Evolutionary conservation across 2,329 filamentous ascomycete species (phyloP).

Genomic region (Aspergillus sp.): DNA sequence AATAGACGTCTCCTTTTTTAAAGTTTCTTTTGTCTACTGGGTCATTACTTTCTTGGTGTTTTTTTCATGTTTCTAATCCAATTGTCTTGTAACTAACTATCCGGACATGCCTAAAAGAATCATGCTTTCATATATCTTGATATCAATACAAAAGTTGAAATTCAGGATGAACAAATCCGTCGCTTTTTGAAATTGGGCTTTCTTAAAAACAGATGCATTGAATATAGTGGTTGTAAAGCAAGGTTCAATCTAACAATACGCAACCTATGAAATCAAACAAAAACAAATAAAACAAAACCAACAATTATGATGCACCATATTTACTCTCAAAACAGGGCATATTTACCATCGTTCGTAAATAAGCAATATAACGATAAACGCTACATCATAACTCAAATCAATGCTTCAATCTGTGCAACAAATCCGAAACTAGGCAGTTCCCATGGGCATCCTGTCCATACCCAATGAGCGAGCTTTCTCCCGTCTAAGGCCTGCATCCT

Average conservation of each 20-base stretch:
- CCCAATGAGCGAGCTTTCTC: conserved; percentile 21
- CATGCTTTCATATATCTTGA: conserved; percentile 2
- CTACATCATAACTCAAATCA: background rate
- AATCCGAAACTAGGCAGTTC: conserved; percentile 14
- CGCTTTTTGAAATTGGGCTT: too few relatives aligned
- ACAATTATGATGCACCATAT: too few relatives aligned
- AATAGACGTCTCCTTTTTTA: conserved; percentile 7
- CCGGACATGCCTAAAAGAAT: too few relatives aligned
- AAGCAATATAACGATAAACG: too few relatives aligned
- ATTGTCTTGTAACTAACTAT: too few relatives aligned
- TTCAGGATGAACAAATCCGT: background rate
- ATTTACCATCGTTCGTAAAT: too few relatives aligned
- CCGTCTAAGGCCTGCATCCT: conserved; percentile 31
- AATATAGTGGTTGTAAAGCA: too few relatives aligned
- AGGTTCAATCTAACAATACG: too few relatives aligned
- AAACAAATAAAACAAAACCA: too few relatives aligned
- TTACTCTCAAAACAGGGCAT: too few relatives aligned
- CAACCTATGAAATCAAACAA: too few relatives aligned
- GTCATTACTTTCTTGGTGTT: conserved; percentile 2
- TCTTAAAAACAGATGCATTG: too few relatives aligned
- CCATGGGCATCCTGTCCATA: conserved; percentile 18
- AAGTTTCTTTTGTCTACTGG: conserved; percentile 11
- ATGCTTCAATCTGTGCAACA: background rate
- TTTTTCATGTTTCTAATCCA: conserved; percentile 7
- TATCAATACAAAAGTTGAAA: conserved; percentile 11